Evolutionary conservation across 495 filamentous ascomycete species (phyloP).

Genomic region (Annulohypoxylon bovei): DNA sequence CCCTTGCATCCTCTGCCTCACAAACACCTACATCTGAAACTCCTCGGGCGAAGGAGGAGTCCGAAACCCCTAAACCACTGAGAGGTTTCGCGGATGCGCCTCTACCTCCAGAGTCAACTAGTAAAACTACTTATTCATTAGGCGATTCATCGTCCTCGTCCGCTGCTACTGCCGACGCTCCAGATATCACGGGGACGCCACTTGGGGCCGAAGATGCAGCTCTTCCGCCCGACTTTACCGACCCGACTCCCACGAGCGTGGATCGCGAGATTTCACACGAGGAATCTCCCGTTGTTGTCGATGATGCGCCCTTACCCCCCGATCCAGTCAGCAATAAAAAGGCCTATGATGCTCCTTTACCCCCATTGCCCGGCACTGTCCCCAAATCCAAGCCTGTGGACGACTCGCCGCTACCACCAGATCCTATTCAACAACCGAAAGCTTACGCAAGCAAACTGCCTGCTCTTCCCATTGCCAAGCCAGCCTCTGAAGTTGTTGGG

Average conservation of each 20-base stretch:
- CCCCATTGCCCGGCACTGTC: slow-evolving; percentile 48
- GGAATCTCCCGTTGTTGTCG: slow-evolving; percentile 25
- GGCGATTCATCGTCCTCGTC: slow-evolving; percentile 78
- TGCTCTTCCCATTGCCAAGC: slow-evolving; percentile 38
- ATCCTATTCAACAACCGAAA: slow-evolving; percentile 42
- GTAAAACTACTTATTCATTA: slow-evolving; percentile 69
- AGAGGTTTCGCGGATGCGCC: slow-evolving; percentile 61
- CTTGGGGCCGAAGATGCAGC: slow-evolving; percentile 61
- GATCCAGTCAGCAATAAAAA: slow-evolving; percentile 54
- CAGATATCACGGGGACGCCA: slow-evolving; percentile 44
- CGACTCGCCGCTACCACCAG: slow-evolving; percentile 42
- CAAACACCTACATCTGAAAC: slow-evolving; percentile 31
- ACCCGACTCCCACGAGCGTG: slow-evolving; percentile 23
- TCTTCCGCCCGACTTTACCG: slow-evolving; percentile 68
- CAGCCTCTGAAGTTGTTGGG: slow-evolving; percentile 24
- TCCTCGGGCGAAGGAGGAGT: slow-evolving; percentile 52
- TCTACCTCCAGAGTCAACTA: slow-evolving; percentile 80
- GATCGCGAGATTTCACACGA: slow-evolving; percentile 11
- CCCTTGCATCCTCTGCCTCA: slow-evolving; percentile 20
- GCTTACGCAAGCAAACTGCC: slow-evolving; percentile 34
- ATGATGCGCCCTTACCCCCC: slow-evolving; percentile 54
- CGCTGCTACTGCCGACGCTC: slow-evolving; percentile 55
- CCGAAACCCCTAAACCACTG: slow-evolving; percentile 42
- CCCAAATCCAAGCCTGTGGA: slow-evolving; percentile 37
- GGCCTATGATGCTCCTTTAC: slow-evolving; percentile 48